These are phyloP conservation scores for Oxyria digyna DNA, from an alignment of 148 eudicot species.

Conservation along the genomic window DNA sequence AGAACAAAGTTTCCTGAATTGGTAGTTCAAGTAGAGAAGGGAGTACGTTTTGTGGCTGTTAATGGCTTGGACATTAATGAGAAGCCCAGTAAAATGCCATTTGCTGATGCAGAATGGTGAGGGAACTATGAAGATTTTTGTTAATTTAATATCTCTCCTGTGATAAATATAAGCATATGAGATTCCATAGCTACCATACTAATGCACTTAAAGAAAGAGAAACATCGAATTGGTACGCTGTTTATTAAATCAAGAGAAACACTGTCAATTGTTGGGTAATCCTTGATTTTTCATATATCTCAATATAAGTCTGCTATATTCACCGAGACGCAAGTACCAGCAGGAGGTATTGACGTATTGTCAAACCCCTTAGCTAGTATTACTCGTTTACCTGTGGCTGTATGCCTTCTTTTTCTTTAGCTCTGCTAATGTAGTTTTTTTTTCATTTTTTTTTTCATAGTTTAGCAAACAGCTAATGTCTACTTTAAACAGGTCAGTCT, in stretches of 20 bases:
- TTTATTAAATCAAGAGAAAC: too few species aligned
- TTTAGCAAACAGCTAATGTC: constrained; percentile 10
- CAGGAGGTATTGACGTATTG: too few species aligned
- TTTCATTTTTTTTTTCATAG: constrained; percentile 1
- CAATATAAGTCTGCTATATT: too few species aligned
- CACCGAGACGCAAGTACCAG: too few species aligned
- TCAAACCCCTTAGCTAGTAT: constrained; percentile 21
- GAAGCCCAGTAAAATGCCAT: background rate
- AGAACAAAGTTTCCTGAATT: background rate
- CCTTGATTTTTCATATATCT: too few species aligned
- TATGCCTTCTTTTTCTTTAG: too few species aligned
- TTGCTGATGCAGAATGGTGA: background rate
- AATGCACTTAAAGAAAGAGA: too few species aligned
- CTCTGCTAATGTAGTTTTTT: background rate
- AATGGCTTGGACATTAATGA: background rate
- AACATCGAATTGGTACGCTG: too few species aligned
- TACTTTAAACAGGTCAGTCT: constrained; percentile 32
- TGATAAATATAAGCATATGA: background rate
- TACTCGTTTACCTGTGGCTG: constrained; percentile 53
- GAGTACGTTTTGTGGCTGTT: background rate
- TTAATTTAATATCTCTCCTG: background rate
- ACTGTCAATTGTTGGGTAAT: too few species aligned
- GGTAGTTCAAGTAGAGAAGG: background rate
- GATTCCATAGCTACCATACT: background rate
- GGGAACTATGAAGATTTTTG: background rate